Percentiles rank a stretch among this genome's conserved stretches.
phyloP scores from a whole-genome alignment of 768 basidiomycete species.

The Pisolithus sp. region DNA sequence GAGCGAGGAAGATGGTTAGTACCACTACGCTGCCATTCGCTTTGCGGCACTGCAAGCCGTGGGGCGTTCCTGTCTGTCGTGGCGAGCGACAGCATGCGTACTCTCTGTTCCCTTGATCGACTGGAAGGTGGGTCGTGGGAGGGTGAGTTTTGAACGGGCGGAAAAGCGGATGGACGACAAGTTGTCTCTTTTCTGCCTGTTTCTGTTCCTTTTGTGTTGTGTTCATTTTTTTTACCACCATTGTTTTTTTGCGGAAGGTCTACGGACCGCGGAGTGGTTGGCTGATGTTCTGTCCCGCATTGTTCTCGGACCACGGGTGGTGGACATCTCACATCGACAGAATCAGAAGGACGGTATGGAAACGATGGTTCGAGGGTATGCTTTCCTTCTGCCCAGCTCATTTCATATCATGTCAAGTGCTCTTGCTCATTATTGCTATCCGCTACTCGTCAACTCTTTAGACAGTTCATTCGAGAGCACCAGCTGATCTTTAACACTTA shows the following conservation, averaged over 20 bases:
- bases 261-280: conserved; percentile 10
- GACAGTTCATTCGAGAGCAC: neutral
- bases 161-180: conserved; percentile 4
- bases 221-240: conserved; percentile 8
- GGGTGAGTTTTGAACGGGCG: neutral
- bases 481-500: neutral
- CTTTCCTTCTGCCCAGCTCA: conserved; percentile 5
- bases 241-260: conserved; percentile 30
- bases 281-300: conserved; percentile 10
- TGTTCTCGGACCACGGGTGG: conserved; percentile 12
- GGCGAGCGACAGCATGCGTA: conserved; percentile 14
- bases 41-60: neutral
- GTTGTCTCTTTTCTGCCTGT: conserved; percentile 1
- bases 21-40: neutral
- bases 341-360: conserved; percentile 14
- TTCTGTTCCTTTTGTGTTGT: conserved; percentile 18
- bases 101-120: neutral
- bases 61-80: conserved; percentile 6
- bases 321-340: conserved; percentile 10
- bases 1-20: neutral
- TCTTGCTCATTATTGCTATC: neutral
- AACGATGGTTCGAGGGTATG: conserved; percentile 14
- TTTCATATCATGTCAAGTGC: neutral
- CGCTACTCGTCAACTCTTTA: neutral
- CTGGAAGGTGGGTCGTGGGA: neutral